Evolutionary conservation across 2,329 filamentous ascomycete genomes (phyloP).

Genomic region (Fusarium sp.): DNA sequence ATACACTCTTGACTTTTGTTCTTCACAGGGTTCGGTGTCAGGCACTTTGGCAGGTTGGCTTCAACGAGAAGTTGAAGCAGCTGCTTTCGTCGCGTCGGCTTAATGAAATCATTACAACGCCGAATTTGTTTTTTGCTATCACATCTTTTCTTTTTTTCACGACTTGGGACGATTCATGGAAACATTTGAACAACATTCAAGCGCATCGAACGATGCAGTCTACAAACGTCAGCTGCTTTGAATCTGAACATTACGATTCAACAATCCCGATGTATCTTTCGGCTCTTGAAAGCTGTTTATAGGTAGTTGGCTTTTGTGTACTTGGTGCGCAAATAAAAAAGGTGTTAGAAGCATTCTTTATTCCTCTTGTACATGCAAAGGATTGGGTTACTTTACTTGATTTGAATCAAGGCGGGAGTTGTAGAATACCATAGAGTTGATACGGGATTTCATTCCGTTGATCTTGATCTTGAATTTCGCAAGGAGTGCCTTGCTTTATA

Average conservation of each 20-base stretch:
- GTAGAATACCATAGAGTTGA: constrained; percentile 1
- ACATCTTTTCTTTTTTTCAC: constrained; percentile 38
- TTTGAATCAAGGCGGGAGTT: constrained; percentile 3
- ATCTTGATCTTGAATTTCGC: background rate
- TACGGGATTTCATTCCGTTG: constrained; percentile 3
- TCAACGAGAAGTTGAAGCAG: constrained; percentile 32
- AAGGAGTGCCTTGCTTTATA: background rate
- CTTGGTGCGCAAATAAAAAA: constrained; percentile 33
- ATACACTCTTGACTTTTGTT: constrained; percentile 35
- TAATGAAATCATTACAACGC: constrained; percentile 43
- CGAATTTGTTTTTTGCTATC: constrained; percentile 23
- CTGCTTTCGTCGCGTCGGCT: constrained; percentile 38
- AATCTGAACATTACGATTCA: constrained; percentile 16
- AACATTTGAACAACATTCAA: constrained; percentile 31
- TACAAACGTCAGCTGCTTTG: constrained; percentile 20
- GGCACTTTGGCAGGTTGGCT: constrained; percentile 22
- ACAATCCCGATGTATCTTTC: constrained; percentile 15
- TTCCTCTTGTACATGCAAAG: constrained; percentile 4
- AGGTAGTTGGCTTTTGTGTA: constrained; percentile 28
- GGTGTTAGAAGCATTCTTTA: constrained; percentile 23
- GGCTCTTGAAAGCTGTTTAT: constrained; percentile 12
- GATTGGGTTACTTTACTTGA: background rate
- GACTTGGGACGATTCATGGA: constrained; percentile 42
- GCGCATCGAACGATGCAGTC: constrained; percentile 9
- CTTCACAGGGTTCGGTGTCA: constrained; percentile 40